Evolutionary conservation across 441 rosid genomes (phyloP).

Genomic region (Eutrema salsugineum): DNA sequence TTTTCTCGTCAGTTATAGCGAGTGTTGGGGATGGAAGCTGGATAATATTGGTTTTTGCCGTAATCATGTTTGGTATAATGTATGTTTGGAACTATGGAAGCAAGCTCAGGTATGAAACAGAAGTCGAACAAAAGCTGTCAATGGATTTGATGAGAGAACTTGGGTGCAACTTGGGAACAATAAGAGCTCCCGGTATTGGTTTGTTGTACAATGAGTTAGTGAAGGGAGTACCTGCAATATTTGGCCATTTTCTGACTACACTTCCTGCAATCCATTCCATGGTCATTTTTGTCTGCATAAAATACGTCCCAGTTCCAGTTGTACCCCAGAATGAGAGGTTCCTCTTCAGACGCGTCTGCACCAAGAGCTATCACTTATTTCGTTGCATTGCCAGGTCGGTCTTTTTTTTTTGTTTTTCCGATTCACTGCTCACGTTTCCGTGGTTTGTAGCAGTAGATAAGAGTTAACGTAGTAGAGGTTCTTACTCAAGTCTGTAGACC

Average conservation of each 20-base stretch:
- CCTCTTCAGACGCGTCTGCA: conserved; percentile 88
- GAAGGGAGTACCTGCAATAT: conserved; percentile 92
- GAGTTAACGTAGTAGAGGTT: background rate
- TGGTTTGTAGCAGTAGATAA: conserved; percentile 36
- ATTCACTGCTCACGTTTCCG: background rate
- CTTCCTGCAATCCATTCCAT: conserved; percentile 98
- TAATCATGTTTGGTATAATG: conserved; percentile 84
- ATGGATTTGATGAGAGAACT: conserved; percentile 91
- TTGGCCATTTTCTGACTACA: conserved; percentile 94
- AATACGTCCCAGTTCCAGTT: conserved; percentile 93
- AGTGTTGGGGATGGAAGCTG: conserved; percentile 92
- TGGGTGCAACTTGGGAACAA: conserved; percentile 91
- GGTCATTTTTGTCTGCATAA: conserved; percentile 91
- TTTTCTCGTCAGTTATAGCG: conserved; percentile 85
- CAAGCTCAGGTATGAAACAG: conserved; percentile 94
- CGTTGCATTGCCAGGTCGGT: conserved; percentile 96
- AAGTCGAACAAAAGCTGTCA: conserved; percentile 84
- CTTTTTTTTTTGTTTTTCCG: background rate
- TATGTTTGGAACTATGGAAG: conserved; percentile 97
- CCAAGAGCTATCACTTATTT: conserved; percentile 86
- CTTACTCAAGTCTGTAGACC: background rate
- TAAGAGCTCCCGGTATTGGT: conserved; percentile 98
- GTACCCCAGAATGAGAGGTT: conserved; percentile 97
- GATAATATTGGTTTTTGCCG: conserved; percentile 87
- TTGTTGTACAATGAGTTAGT: conserved; percentile 91